A percentile compares a stretch with the other conserved stretches of the same genome.
These are phyloP conservation scores for Alternaria brassicicola DNA, from an alignment of 2,329 filamentous ascomycete genomes.

Conservation along the genomic window DNA sequence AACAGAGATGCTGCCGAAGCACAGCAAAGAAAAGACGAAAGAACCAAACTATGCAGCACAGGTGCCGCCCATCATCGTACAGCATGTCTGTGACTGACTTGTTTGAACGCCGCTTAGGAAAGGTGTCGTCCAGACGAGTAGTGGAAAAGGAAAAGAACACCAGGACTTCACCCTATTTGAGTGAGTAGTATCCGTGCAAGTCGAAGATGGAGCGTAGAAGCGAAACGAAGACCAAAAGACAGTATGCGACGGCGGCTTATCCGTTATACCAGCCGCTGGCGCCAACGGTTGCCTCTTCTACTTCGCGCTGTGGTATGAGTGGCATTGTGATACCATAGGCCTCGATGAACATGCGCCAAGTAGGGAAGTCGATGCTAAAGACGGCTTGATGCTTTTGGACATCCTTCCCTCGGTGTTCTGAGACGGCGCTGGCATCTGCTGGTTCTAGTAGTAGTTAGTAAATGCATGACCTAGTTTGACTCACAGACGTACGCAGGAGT, in stretches of 20 bases:
- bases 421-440: constrained; percentile 55
- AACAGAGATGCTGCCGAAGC: background rate
- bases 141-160: background rate
- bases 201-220: background rate
- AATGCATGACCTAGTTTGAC: background rate
- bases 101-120: background rate
- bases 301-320: constrained; percentile 80
- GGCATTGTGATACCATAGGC: constrained; percentile 77
- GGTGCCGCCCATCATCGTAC: background rate
- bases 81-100: background rate
- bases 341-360: constrained; percentile 78
- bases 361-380: constrained; percentile 82
- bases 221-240: too few species aligned
- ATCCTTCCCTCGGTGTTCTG: constrained; percentile 61
- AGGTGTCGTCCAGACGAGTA: background rate
- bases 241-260: background rate
- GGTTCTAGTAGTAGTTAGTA: constrained; percentile 45
- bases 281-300: constrained; percentile 33
- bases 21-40: background rate
- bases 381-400: constrained; percentile 77
- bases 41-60: background rate
- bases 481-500: constrained; percentile 71
- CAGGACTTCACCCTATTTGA: background rate
- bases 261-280: constrained; percentile 36
- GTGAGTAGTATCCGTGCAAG: background rate